Evolutionary conservation across 371 early-diverging fungal genomes (phyloP).

Genomic region (Mucor lusitanicus): DNA sequence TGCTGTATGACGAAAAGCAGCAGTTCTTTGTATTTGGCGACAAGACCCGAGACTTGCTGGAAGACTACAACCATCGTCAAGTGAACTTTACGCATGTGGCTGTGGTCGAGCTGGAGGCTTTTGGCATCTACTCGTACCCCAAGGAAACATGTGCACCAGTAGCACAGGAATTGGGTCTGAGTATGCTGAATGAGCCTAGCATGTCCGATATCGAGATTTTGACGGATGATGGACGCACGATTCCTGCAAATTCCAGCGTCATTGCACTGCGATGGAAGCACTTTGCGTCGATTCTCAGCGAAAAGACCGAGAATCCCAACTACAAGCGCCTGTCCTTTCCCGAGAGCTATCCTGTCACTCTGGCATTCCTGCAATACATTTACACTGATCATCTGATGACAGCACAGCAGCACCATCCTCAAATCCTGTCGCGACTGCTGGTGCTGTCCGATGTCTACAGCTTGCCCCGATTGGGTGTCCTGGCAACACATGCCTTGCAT

Average conservation of each 20-base stretch:
- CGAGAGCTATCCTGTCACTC: conserved; percentile 63
- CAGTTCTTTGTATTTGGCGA: conserved; percentile 74
- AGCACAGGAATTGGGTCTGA: conserved; percentile 57
- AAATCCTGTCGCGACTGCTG: conserved; percentile 67
- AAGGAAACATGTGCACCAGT: conserved; percentile 55
- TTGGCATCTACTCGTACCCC: conserved; percentile 69
- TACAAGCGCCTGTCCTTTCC: conserved; percentile 54
- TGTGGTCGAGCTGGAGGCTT: conserved; percentile 71
- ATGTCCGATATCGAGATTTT: conserved; percentile 71
- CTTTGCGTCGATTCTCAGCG: conserved; percentile 52
- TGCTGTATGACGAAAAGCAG: conserved; percentile 62
- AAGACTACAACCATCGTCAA: conserved; percentile 79
- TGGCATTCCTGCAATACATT: conserved; percentile 71
- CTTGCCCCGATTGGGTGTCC: conserved; percentile 56
- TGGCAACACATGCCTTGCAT: conserved; percentile 70
- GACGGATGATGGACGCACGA: conserved; percentile 56
- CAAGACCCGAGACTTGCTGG: conserved; percentile 63
- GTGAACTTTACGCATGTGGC: conserved; percentile 78
- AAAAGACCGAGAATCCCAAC: conserved; percentile 6
- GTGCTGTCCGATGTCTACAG: conserved; percentile 65
- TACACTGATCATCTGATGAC: conserved; percentile 79
- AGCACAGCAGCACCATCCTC: conserved; percentile 59
- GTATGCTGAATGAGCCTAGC: conserved; percentile 65
- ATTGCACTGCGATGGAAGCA: conserved; percentile 70
- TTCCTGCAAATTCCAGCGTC: conserved; percentile 71